Evolutionary conservation across 164 flowering plant species (phyloP).

Genomic region (Magnolia officinalis): DNA sequence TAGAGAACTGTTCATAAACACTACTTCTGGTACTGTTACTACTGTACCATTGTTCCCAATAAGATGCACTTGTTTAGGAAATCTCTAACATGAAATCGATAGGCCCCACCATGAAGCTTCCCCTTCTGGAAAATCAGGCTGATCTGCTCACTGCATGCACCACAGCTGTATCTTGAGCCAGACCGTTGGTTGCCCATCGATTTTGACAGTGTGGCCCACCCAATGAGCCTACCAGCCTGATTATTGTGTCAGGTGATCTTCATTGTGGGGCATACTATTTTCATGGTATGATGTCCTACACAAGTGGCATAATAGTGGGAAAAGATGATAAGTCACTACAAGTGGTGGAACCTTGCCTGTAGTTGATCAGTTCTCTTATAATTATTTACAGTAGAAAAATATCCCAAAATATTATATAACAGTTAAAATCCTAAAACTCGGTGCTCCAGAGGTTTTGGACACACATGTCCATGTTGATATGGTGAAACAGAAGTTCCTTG

Average conservation of each 20-base stretch:
- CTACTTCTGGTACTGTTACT: too few species aligned
- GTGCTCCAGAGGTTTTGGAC: neutral
- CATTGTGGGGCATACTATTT: neutral
- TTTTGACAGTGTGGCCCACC: neutral
- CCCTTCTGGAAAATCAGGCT: too few species aligned
- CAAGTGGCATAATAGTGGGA: neutral
- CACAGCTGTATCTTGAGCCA: neutral
- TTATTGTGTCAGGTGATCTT: neutral
- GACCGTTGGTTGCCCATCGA: neutral
- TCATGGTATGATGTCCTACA: neutral
- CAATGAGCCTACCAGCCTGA: neutral
- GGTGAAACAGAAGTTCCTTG: too few species aligned
- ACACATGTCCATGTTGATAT: neutral
- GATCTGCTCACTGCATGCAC: neutral
- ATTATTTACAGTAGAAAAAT: too few species aligned
- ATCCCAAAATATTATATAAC: neutral
- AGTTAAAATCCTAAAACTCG: too few species aligned
- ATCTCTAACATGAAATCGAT: too few species aligned
- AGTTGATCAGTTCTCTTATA: neutral
- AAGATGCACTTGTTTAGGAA: too few species aligned
- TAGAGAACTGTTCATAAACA: too few species aligned
- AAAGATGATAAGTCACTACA: neutral
- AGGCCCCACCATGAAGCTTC: too few species aligned
- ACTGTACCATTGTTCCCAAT: too few species aligned
- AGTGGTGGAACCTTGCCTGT: neutral